These are phyloP conservation scores for Leccinum huronense DNA, from an alignment of 1,284 basidiomycete genomes.

Conservation along the genomic window DNA sequence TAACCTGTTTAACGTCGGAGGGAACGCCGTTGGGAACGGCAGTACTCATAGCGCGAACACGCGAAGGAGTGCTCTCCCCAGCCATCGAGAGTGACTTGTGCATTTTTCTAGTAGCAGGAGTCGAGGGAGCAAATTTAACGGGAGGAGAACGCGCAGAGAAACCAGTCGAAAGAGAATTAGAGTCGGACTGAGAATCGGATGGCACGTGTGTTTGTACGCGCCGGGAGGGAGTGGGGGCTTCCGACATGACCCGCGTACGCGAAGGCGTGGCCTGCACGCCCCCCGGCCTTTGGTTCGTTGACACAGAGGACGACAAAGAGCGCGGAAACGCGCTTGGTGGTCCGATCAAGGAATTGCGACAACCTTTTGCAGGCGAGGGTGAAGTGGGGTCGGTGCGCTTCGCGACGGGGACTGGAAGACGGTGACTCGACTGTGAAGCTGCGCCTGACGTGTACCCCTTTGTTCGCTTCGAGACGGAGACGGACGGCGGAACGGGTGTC, in stretches of 20 bases:
- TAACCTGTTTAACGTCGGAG: conserved; percentile 16
- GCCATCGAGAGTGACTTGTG: conserved; percentile 19
- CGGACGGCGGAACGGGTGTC: conserved; percentile 29
- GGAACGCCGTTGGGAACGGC: conserved; percentile 11
- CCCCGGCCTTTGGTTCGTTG: conserved; percentile 23
- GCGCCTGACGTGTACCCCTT: conserved; percentile 17
- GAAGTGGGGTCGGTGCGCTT: conserved; percentile 25
- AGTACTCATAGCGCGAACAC: conserved; percentile 25
- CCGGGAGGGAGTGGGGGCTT: conserved; percentile 29
- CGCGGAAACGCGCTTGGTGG: conserved; percentile 36
- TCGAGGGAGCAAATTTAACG: conserved; percentile 26
- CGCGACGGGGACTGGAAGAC: conserved; percentile 24
- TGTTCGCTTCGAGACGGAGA: conserved; percentile 23
- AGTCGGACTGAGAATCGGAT: conserved; percentile 23
- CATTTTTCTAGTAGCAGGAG: conserved; percentile 22
- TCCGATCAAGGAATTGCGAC: conserved; percentile 30
- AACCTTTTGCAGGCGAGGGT: conserved; percentile 30
- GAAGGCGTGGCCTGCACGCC: conserved; percentile 37
- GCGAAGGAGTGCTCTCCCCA: conserved; percentile 20
- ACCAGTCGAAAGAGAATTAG: conserved; percentile 28
- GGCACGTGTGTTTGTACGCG: conserved; percentile 22
- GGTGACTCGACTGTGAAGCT: conserved; percentile 26
- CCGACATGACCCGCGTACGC: conserved; percentile 38
- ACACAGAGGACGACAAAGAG: conserved; percentile 31
- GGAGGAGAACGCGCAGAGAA: conserved; percentile 20